Base-by-base conservation (phyloP, 2,329 filamentous ascomycete species). In the Orbilia javanica region DNA sequence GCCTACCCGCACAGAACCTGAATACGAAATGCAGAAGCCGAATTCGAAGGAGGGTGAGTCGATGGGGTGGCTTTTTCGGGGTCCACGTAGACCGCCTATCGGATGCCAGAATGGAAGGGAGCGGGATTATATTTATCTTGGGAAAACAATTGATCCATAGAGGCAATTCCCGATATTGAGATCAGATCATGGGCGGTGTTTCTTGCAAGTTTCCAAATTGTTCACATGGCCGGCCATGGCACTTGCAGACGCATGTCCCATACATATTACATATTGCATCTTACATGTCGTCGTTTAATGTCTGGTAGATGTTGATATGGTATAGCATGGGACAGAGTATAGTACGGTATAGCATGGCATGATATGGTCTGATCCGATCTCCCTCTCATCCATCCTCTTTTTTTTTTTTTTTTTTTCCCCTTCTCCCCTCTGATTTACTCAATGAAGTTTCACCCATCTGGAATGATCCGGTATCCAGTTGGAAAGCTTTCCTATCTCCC, bases 401-500 rank as follows among this genome's bases (percentile, higher is more conserved):
- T 53, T 57, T 36, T 20, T 11, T 34, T 20, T 18, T 57, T n/a
- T n/a, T n/a, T n/a, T n/a, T n/a, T n/a, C n/a, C n/a, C n/a, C n/a
- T n/a, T n/a, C n/a, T n/a, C n/a, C n/a, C n/a, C n/a, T n/a, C n/a
- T 50, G 15, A 34, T 29, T 60, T 39, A 15, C 34, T 42, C n/a
- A 15, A n/a, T 18, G n/a, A 13, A 55, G 52, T 55, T 55, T 55
- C 52, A 55, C 25, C 53, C 55, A 60, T 29, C 55, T 60, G 55
- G 34, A 3, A 22, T 22, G 20, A 36, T 36, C 34, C 34, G 55
- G 55, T 39, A 60, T 42, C 55, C 55, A 60, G 55, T 60, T 60
- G 55, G 55, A 60, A 60, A 42, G 55, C 55, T 60, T 60, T 60
- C 55, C 55, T 60, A 42, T 42, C 55, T 60, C 42, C 55, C 55